These are phyloP conservation scores for Prunus fruticosa DNA, from an alignment of 306 rosid genomes.

Conservation along the genomic window DNA sequence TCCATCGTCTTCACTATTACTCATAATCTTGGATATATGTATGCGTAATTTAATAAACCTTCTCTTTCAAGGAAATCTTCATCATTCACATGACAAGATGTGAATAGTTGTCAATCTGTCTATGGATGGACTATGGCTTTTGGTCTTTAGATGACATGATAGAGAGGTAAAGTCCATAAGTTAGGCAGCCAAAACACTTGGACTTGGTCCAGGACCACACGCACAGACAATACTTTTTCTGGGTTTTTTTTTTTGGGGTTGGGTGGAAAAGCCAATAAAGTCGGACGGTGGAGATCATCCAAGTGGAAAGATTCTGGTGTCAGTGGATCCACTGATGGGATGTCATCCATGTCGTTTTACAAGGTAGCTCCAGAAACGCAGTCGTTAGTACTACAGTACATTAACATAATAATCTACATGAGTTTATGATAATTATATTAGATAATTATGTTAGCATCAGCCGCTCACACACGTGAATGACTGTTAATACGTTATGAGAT, in stretches of 20 bases:
- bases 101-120: no score
- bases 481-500: no score
- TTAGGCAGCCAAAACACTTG: background rate
- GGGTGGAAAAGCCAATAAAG: conserved; percentile 32
- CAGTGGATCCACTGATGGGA: conserved; percentile 43
- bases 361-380: conserved; percentile 15
- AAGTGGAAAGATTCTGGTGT: conserved; percentile 52
- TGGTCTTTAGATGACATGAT: background rate
- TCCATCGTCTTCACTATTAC: no score
- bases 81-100: no score
- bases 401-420: background rate
- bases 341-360: conserved; percentile 15
- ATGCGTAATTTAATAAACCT: no score
- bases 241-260: background rate
- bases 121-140: background rate
- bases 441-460: no score
- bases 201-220: background rate
- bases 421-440: no score
- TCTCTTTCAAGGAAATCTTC: no score
- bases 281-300: conserved; percentile 43
- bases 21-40: no score
- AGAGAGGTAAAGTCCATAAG: no score
- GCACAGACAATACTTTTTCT: background rate
- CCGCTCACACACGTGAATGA: fast-evolving
- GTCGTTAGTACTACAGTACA: background rate